A percentile compares a stretch with the other conserved stretches of the same genome.
phyloP scores from a whole-genome alignment of 1,284 basidiomycete species.

The Trichosporon faecale region DNA sequence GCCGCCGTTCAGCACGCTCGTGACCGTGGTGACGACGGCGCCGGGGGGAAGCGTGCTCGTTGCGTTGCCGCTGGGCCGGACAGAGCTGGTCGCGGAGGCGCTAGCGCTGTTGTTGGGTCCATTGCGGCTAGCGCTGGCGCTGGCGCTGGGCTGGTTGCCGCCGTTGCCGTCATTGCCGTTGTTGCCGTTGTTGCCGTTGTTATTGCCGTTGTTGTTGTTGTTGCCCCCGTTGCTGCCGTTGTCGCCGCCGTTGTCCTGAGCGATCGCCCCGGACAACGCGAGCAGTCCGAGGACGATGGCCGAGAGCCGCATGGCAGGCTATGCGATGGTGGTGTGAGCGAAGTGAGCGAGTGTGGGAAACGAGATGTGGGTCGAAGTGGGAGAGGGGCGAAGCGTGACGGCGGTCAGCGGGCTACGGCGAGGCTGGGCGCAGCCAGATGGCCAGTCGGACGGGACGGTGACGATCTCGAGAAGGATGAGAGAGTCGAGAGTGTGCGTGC shows the following conservation, averaged over 20 bases:
- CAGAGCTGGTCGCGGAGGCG: slow-evolving; percentile 10
- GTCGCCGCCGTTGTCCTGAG: slow-evolving; percentile 16
- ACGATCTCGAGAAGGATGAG: background rate
- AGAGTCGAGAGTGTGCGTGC: background rate
- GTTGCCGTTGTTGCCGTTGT: slow-evolving; percentile 1
- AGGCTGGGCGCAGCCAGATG: too few relatives aligned
- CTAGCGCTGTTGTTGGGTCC: slow-evolving; percentile 3
- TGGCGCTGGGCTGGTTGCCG: too few relatives aligned
- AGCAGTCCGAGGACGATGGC: slow-evolving; percentile 11
- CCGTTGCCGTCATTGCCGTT: background rate
- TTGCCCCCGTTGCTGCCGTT: background rate
- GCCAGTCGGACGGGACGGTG: background rate
- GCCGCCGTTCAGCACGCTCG: slow-evolving; percentile 33
- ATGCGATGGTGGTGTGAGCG: slow-evolving; percentile 3
- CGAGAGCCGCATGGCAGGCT: slow-evolving; percentile 14
- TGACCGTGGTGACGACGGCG: slow-evolving; percentile 34
- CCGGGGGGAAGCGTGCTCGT: background rate
- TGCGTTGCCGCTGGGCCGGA: background rate
- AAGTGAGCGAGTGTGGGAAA: background rate
- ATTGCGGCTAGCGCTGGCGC: background rate
- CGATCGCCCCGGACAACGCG: slow-evolving; percentile 7
- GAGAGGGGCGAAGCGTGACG: background rate
- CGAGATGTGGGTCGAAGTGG: background rate
- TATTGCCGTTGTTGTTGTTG: background rate
- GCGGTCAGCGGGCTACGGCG: background rate